Evolutionary conservation across 805 yeast species (phyloP), one percentile per base, ranked within the genome.

Genomic region (Starmerella stigmatis): DNA sequence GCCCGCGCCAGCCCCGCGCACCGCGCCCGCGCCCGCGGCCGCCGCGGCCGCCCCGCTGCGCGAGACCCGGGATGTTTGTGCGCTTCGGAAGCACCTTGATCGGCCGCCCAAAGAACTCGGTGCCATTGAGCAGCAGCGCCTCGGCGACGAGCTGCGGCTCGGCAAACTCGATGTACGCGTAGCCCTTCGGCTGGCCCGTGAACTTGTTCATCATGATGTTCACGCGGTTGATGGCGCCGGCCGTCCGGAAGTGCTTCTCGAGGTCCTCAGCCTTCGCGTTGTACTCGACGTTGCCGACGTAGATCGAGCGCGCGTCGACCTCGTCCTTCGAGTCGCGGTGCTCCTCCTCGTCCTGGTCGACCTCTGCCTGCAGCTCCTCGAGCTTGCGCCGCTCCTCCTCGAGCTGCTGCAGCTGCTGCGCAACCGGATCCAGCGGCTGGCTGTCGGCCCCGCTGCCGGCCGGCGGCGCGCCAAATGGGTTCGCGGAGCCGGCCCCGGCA

Each of bases 251-350:
- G 56, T 77, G 82, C 49, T 77, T 72, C 56, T 83, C 89, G 30
- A 86, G 68, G 54, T 85, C 94, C 53, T 79, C 79, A 21, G 94
- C 88, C 7, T 84, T 76, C 15, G 88, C 64, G 10, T 74, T 79
- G 60, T 80, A 84, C 58, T 85, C 94, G 21, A 86, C 92, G 56
- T 81, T 83, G 3, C 94, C 94, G 20, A 85, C 86, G 63, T 78
- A 86, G 19, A 86, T 70, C 4, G 86, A 78, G 50, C 86, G 73
- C 4, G 81, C 69, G 60, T 85, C 94, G n/a, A 78, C 71, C 45
- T 79, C 86, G 53, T 73, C 74, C 56, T 73, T 75, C 54, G 71
- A 70, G 58, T 64, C 79, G 49, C 55, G 60, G 50, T 60, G 63
- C 44, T 56, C 69, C 21, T 63, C 65, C 36, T 66, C 64, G 38